These are phyloP conservation scores for Ophiocordyceps camponoti-saundersi DNA, from an alignment of 2,329 filamentous ascomycete genomes.

Conservation along the genomic window DNA sequence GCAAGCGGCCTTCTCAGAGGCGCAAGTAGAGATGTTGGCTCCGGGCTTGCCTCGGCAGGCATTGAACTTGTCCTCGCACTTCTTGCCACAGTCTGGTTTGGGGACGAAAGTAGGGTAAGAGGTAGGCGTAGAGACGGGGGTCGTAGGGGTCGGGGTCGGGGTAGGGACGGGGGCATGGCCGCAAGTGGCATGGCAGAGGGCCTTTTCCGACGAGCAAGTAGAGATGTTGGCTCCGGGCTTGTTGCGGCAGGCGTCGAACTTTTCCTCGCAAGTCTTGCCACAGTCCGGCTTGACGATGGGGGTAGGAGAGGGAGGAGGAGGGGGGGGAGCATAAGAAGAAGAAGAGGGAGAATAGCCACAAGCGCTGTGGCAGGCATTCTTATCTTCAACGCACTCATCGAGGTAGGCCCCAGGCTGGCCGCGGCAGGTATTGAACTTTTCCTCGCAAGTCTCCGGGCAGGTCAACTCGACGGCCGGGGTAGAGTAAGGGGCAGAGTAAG, in stretches of 20 bases:
- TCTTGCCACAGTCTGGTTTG: neutral
- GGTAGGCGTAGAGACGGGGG: too few relatives aligned
- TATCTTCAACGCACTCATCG: neutral
- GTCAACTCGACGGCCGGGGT: neutral
- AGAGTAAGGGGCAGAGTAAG: neutral
- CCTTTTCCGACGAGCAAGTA: neutral
- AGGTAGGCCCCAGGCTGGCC: neutral
- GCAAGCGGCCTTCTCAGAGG: neutral
- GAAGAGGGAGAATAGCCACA: neutral
- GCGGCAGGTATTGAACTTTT: neutral
- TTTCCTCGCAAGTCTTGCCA: neutral
- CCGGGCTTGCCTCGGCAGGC: neutral
- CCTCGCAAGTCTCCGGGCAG: neutral
- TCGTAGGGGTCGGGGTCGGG: too few relatives aligned
- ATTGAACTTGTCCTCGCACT: neutral
- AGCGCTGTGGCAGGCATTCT: neutral
- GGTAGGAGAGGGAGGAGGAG: neutral
- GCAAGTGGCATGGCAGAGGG: neutral
- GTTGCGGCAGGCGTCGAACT: neutral
- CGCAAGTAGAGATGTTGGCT: neutral
- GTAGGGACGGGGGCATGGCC: too few relatives aligned
- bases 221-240: neutral
- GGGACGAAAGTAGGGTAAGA: neutral
- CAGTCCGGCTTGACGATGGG: neutral
- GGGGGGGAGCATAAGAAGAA: too few relatives aligned